A percentile compares a stretch with the other conserved stretches of the same genome.
Evolutionary conservation across 2,329 filamentous ascomycete genomes (phyloP).

Genomic region (Colletotrichum costaricense): DNA sequence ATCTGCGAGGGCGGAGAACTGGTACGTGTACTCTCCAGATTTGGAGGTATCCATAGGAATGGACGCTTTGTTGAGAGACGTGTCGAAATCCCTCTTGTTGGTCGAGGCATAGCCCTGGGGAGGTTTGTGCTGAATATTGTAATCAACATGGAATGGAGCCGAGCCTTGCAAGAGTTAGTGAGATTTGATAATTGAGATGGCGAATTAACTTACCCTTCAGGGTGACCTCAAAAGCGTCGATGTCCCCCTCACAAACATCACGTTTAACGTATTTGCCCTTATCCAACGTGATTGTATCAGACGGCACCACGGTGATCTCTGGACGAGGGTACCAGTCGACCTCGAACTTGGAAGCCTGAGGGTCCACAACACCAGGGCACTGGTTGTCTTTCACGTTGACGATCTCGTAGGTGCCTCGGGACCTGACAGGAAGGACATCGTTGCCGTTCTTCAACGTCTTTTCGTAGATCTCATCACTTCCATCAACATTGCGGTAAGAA

Average conservation of each 20-base stretch:
- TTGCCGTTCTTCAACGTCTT: constrained; percentile 69
- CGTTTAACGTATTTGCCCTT: constrained; percentile 74
- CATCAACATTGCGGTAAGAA: constrained; percentile 76
- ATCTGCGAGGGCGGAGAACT: constrained; percentile 85
- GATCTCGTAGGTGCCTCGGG: constrained; percentile 83
- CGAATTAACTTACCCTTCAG: constrained; percentile 72
- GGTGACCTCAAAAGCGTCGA: constrained; percentile 86
- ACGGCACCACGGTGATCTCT: constrained; percentile 73
- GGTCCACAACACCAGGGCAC: constrained; percentile 85
- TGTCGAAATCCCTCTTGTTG: constrained; percentile 76
- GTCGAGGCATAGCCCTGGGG: constrained; percentile 7
- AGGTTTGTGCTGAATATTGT: constrained; percentile 46
- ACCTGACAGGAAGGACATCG: constrained; percentile 73
- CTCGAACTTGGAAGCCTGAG: constrained; percentile 78
- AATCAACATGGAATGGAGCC: constrained; percentile 71
- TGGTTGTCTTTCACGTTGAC: constrained; percentile 80
- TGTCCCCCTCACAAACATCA: constrained; percentile 93
- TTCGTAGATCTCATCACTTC: constrained; percentile 56
- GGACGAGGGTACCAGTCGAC: constrained; percentile 90
- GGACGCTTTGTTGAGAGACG: constrained; percentile 79
- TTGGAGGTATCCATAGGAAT: constrained; percentile 88
- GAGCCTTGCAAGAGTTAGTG: constrained; percentile 64
- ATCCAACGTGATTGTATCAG: constrained; percentile 66
- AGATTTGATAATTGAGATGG: not conserved
- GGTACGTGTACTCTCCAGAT: constrained; percentile 87